Evolutionary conservation across 2,329 filamentous ascomycete species (phyloP), one percentile per base, ranked within the genome.

Genomic region (Apiospora pterosperma): DNA sequence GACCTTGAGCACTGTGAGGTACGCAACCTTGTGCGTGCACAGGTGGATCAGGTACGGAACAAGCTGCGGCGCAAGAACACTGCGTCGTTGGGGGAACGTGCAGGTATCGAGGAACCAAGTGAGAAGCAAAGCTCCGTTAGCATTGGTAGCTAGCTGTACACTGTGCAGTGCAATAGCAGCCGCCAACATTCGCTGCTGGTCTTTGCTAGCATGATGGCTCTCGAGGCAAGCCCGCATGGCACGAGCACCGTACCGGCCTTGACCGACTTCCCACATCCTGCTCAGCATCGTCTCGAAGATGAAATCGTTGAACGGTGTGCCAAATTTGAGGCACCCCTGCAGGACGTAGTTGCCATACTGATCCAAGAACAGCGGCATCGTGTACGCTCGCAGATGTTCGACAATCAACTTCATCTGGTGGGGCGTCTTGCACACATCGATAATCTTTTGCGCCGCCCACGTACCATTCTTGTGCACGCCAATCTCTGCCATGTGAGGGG

Each of bases 41-140:
- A 99, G 85, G 75, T 97, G 93, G 28, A 97, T 93, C 36, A 99
- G 84, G 75, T 97, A 93, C 44, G 96, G 94, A 19, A 97, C 93
- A 28, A 99, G 88, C 70, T 94, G 89, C 23, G 96, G 96, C 55
- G 96, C 94, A 63, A 99, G 84, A 34, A 98, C 94, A 28, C 92
- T 96, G 65, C 96, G 91, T 69, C 96, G 91, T 70, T 91, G 89
- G 39, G 95, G 93, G 82, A 98, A 97, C 16, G 92, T 97, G 84
- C 96, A 99, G 1, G 96, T 98, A 75, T 99, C 96, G 63, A 99
- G 84, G 84, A 98, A 96, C 96, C 96, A 99, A 12, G 96, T 99
- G 69, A 99, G 81, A 25, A 99, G 84, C 60, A 99, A 82, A 48
- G 96, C 96, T 36, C 96, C 96, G 72, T 99, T 99, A 59, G 94